A percentile compares a stretch with the other conserved stretches of the same genome.
Evolutionary conservation across 805 yeast species (phyloP).

Genomic region (Teunomyces barrocoloradensis): DNA sequence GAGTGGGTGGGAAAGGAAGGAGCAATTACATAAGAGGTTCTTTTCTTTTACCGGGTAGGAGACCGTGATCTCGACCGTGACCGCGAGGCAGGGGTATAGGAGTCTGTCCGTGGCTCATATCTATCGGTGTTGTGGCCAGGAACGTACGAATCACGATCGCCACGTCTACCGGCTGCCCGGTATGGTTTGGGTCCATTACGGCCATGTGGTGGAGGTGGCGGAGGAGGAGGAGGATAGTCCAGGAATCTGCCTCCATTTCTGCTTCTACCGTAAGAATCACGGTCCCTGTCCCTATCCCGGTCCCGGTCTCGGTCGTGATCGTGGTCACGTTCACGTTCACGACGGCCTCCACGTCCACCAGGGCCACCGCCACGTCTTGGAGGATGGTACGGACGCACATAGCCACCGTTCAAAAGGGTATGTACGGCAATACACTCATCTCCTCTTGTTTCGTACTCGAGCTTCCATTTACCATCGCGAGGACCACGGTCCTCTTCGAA

Average conservation of each 20-base stretch:
- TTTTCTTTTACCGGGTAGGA: not conserved
- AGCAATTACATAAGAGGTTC: not conserved
- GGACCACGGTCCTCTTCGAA: slow-evolving; percentile 47
- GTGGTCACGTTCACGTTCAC: not conserved
- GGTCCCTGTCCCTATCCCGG: too few relatives aligned
- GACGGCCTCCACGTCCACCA: slow-evolving; percentile 10
- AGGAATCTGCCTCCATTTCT: slow-evolving; percentile 2
- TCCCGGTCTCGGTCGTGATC: not conserved
- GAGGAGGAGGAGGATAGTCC: not conserved
- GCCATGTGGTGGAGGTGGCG: not conserved
- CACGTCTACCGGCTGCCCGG: slow-evolving; percentile 9
- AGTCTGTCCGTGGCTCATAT: slow-evolving; percentile 10
- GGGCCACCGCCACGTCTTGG: slow-evolving; percentile 7
- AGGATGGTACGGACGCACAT: slow-evolving; percentile 13
- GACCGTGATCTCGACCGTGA: slow-evolving; percentile 4
- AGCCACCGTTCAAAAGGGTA: slow-evolving; percentile 22
- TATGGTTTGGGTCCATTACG: slow-evolving; percentile 13
- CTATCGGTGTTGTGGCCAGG: slow-evolving; percentile 7
- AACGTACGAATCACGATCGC: slow-evolving; percentile 11
- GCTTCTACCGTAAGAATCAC: slow-evolving; percentile 2
- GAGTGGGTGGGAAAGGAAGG: too few relatives aligned
- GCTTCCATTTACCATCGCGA: slow-evolving; percentile 43
- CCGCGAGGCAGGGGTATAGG: slow-evolving; percentile 9
- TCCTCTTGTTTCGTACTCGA: slow-evolving; percentile 33
- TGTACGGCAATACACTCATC: slow-evolving; percentile 34